Percentiles rank a stretch among this genome's conserved stretches.
phyloP scores from a whole-genome alignment of 768 basidiomycete species.

The Sporobolomyces phaffii region DNA sequence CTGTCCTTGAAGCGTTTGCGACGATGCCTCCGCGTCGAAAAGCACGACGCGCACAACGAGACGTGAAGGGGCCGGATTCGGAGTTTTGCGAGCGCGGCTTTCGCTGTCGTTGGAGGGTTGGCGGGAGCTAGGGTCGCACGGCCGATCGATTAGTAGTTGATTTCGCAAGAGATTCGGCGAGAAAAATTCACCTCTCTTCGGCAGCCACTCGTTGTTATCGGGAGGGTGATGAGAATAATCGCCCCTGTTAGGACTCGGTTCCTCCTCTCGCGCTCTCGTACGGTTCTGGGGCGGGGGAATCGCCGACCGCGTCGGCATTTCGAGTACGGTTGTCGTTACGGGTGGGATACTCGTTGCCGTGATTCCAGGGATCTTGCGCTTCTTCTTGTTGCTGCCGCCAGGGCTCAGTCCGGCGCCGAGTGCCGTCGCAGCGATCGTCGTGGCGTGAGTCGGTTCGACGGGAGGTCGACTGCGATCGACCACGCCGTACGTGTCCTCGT shows the following conservation, averaged over 20 bases:
- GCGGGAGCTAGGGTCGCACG: slow-evolving; percentile 14
- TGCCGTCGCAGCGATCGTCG: slow-evolving; percentile 8
- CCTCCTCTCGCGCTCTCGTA: slow-evolving; percentile 1
- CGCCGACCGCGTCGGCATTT: neutral
- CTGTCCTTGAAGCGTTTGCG: slow-evolving; percentile 6
- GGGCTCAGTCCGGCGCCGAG: slow-evolving; percentile 11
- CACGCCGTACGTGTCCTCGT: slow-evolving; percentile 30
- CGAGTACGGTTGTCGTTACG: neutral
- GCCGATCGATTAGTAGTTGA: neutral
- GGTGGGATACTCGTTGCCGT: neutral
- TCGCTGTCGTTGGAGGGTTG: slow-evolving; percentile 33
- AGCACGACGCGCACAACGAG: slow-evolving; percentile 17
- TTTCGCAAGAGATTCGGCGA: neutral
- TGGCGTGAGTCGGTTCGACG: slow-evolving; percentile 17
- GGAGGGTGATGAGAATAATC: neutral
- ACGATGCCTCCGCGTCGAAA: slow-evolving; percentile 5
- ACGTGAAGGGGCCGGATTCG: slow-evolving; percentile 33
- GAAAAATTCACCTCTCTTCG: slow-evolving; percentile 17
- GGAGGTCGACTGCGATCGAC: slow-evolving; percentile 30
- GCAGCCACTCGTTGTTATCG: slow-evolving; percentile 1
- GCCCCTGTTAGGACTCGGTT: neutral
- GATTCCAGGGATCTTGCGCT: slow-evolving; percentile 38
- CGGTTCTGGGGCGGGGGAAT: neutral
- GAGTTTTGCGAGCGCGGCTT: slow-evolving; percentile 38
- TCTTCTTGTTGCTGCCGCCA: slow-evolving; percentile 39